Evolutionary conservation across 495 filamentous ascomycete species (phyloP).

Genomic region (Filosporella fistucella): DNA sequence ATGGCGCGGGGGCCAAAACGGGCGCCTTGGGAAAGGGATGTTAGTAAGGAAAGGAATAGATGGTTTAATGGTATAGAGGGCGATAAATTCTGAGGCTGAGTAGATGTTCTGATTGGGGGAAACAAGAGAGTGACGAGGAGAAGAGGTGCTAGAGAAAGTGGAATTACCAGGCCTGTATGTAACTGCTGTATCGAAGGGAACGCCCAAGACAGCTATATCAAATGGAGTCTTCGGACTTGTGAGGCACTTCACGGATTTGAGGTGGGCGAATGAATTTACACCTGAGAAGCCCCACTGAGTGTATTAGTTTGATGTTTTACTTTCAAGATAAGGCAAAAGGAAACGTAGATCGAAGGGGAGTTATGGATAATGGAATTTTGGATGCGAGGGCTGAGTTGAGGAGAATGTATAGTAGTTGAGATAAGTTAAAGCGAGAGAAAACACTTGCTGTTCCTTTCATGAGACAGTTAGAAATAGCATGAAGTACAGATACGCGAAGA

Average conservation of each 20-base stretch:
- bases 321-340: no score
- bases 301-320: not conserved
- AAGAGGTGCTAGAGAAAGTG: not conserved
- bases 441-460: no score
- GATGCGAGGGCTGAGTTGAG: no score
- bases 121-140: slow-evolving; percentile 9
- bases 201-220: slow-evolving; percentile 77
- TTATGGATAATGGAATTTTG: no score
- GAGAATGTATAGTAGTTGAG: no score
- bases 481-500: no score
- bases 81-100: no score
- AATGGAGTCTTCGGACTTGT: slow-evolving; percentile 59
- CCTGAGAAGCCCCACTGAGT: slow-evolving; percentile 66
- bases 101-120: slow-evolving; percentile 27
- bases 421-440: no score
- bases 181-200: slow-evolving; percentile 80
- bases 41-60: no score
- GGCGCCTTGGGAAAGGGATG: slow-evolving; percentile 55
- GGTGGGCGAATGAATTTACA: slow-evolving; percentile 76
- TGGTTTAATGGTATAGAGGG: no score
- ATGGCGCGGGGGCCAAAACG: slow-evolving; percentile 82
- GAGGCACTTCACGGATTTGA: slow-evolving; percentile 69
- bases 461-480: no score
- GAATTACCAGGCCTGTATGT: slow-evolving; percentile 67
- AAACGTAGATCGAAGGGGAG: no score